phyloP scores from a whole-genome alignment of 228 moss, liverwort and hornwort species.

The Sphagnum magellanicum region DNA sequence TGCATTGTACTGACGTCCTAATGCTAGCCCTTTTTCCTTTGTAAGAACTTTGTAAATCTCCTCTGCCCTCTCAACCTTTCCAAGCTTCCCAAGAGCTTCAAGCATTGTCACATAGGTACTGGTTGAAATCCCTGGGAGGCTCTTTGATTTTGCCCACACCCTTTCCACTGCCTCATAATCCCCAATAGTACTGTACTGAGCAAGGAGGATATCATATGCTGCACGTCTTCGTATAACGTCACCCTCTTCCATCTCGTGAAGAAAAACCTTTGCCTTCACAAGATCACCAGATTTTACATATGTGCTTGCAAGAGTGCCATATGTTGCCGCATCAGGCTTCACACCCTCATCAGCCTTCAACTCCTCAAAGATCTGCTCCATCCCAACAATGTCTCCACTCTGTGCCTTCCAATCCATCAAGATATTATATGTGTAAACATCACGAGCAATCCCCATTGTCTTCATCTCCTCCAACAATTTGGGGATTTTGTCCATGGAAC shows the following conservation, averaged over 20 bases:
- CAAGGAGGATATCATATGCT: conserved; percentile 46
- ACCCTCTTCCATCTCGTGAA: conserved; percentile 50
- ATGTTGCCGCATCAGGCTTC: conserved; percentile 52
- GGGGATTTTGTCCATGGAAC: conserved; percentile 19
- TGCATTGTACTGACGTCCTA: conserved; percentile 57
- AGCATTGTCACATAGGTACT: conserved; percentile 57
- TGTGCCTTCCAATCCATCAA: conserved; percentile 54
- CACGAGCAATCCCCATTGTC: conserved; percentile 30
- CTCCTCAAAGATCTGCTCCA: conserved; percentile 58
- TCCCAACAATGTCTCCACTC: conserved; percentile 48
- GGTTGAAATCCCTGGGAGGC: conserved; percentile 26
- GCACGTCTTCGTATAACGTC: conserved; percentile 26
- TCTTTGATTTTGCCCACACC: conserved; percentile 52
- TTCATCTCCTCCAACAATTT: conserved; percentile 50
- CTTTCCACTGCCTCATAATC: conserved; percentile 55
- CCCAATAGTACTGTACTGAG: conserved; percentile 55
- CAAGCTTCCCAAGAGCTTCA: conserved; percentile 64
- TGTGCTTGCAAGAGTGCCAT: conserved; percentile 52
- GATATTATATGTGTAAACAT: conserved; percentile 78
- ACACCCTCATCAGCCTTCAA: conserved; percentile 51
- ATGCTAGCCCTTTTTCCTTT: conserved; percentile 35
- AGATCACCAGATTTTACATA: conserved; percentile 42
- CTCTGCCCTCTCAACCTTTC: conserved; percentile 64
- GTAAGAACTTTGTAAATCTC: conserved; percentile 41
- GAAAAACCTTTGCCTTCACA: conserved; percentile 44